phyloP scores from a whole-genome alignment of 2,329 filamentous ascomycete genomes.

The Cytospora piceae region DNA sequence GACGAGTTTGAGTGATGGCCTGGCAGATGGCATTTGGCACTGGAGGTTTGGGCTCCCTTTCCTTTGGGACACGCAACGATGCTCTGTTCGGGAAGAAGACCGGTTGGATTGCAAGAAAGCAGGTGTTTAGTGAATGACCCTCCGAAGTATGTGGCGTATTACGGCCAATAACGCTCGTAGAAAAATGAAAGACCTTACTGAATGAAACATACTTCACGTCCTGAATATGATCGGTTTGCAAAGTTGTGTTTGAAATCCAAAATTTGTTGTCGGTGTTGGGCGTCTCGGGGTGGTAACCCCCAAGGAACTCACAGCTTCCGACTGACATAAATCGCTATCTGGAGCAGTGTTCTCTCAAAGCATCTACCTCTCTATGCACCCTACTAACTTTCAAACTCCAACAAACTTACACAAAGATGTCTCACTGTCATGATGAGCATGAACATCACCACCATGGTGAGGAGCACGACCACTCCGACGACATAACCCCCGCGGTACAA shows the following conservation, averaged over 20 bases:
- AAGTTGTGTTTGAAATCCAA: no score
- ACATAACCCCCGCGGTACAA: conserved; percentile 89
- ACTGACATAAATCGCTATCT: conserved; percentile 16
- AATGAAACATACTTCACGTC: neutral
- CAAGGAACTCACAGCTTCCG: neutral
- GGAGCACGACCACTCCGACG: conserved; percentile 86
- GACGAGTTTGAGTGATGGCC: neutral
- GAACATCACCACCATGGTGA: conserved; percentile 58
- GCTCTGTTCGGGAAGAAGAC: neutral
- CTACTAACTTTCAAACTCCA: neutral
- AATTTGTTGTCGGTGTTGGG: neutral
- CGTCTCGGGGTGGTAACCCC: neutral
- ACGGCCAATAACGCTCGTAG: neutral
- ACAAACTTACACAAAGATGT: conserved; percentile 32
- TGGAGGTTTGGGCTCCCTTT: no score
- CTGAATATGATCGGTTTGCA: neutral
- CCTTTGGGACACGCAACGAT: neutral
- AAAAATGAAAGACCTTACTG: neutral
- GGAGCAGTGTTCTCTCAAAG: neutral
- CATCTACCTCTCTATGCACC: conserved; percentile 23
- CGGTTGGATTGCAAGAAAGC: neutral
- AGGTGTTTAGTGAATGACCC: neutral
- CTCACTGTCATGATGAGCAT: conserved; percentile 42
- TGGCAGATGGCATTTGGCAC: neutral
- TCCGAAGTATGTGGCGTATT: neutral